A percentile compares a stretch with the other conserved stretches of the same genome.
These are phyloP conservation scores for Heliamphora pulchella DNA, from an alignment of 179 eudicot genomes.

Conservation along the genomic window DNA sequence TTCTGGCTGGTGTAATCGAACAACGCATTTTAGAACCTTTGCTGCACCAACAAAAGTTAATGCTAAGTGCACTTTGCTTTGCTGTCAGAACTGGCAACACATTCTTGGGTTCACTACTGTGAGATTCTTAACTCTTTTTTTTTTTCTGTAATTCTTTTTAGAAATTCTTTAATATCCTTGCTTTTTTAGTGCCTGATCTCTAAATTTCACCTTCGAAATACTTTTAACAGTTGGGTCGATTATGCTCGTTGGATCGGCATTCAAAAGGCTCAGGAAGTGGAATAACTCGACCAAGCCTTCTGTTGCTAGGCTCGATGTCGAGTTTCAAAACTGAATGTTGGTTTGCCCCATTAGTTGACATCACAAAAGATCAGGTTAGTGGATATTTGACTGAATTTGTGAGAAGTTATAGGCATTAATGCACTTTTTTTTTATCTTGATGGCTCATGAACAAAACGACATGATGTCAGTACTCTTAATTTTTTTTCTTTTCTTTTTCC, in stretches of 20 bases:
- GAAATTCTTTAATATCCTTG: not conserved
- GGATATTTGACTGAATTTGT: constrained; percentile 6
- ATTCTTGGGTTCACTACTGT: constrained; percentile 90
- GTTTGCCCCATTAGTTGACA: constrained; percentile 12
- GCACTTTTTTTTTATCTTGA: no score
- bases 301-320: not conserved
- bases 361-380: not conserved
- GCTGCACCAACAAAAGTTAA: constrained; percentile 69
- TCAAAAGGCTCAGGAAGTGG: constrained; percentile 47
- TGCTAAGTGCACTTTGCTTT: constrained; percentile 78
- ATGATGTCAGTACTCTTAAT: no score
- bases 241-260: constrained; percentile 78
- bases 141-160: not conserved
- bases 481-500: no score
- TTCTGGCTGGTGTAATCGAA: constrained; percentile 77
- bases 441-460: no score
- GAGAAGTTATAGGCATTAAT: not conserved
- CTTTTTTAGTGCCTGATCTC: not conserved
- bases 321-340: not conserved
- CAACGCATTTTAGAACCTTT: constrained; percentile 78
- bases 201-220: not conserved
- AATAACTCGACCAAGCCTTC: constrained; percentile 7
- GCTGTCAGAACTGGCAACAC: constrained; percentile 92
- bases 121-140: constrained; percentile 27
- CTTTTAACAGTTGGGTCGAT: constrained; percentile 79